Conservation (phyloP, 176 grass and related monocot species). For the Pontederia crassipes region DNA sequence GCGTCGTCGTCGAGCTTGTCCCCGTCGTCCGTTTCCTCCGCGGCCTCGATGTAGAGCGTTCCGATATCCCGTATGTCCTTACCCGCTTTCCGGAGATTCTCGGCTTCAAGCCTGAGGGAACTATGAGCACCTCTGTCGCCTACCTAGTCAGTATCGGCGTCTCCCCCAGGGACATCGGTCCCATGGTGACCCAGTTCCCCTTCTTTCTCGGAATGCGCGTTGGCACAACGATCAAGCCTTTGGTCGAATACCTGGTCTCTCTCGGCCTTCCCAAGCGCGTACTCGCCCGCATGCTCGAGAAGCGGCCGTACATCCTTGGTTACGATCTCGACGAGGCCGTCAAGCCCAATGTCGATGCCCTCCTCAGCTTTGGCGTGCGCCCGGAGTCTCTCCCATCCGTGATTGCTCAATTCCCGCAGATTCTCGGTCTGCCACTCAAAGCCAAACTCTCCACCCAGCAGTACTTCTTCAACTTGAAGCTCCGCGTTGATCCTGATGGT, state of each 20-base stretch:
- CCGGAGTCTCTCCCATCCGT: conserved; percentile 58
- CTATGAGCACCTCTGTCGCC: conserved; percentile 84
- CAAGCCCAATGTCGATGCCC: conserved; percentile 65
- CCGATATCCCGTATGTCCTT: conserved; percentile 74
- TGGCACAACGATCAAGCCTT: conserved; percentile 73
- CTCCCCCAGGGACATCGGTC: conserved; percentile 74
- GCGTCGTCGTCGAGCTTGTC: conserved; percentile 75
- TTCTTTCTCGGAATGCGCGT: conserved; percentile 85
- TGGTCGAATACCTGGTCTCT: conserved; percentile 76
- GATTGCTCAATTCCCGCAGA: conserved; percentile 52
- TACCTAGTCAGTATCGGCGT: conserved; percentile 84
- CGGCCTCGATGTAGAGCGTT: conserved; percentile 85
- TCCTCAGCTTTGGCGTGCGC: conserved; percentile 60
- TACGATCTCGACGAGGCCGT: conserved; percentile 74
- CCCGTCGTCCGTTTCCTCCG: conserved; percentile 67
- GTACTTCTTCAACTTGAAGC: conserved; percentile 90
- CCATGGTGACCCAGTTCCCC: conserved; percentile 91
- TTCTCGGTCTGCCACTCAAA: conserved; percentile 81
- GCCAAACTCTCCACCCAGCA: conserved; percentile 66
- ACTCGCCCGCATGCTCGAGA: conserved; percentile 81
- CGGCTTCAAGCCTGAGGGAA: conserved; percentile 86
- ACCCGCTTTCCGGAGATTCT: conserved; percentile 67
- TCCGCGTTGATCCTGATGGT: conserved; percentile 64
- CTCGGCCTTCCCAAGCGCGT: conserved; percentile 61
- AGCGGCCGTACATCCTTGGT: conserved; percentile 73